phyloP scores from a whole-genome alignment of 192 early-diverging fungal species.

The Linnemannia schmuckeri region DNA sequence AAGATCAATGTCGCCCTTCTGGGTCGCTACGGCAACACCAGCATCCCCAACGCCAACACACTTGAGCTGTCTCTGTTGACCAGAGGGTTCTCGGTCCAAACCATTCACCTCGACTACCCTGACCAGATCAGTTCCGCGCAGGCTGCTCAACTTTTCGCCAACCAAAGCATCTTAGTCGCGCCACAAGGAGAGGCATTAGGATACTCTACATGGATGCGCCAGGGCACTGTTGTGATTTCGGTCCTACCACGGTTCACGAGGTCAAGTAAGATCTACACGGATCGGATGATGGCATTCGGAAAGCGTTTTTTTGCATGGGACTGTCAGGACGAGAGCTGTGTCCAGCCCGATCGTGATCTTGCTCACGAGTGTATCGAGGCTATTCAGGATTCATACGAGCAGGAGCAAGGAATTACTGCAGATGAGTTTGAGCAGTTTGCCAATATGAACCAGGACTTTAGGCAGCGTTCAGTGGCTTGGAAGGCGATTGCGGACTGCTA shows the following conservation, averaged over 20 bases:
- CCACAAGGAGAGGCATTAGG: conserved; percentile 50
- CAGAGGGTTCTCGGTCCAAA: conserved; percentile 50
- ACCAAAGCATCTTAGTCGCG: conserved; percentile 46
- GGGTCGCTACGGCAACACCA: conserved; percentile 53
- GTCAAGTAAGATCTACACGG: conserved; percentile 55
- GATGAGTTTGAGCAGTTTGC: conserved; percentile 45
- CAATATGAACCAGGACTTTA: conserved; percentile 47
- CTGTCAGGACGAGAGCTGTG: conserved; percentile 43
- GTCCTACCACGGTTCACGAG: conserved; percentile 46
- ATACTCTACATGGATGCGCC: conserved; percentile 42
- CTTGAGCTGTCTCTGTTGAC: conserved; percentile 46
- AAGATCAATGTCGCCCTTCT: conserved; percentile 43
- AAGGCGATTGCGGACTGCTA: conserved; percentile 51
- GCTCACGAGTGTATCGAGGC: conserved; percentile 53
- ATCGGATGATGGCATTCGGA: conserved; percentile 55
- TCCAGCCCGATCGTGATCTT: conserved; percentile 43
- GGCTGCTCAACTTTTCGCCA: conserved; percentile 40
- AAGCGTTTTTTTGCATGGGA: conserved; percentile 55
- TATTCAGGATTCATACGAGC: conserved; percentile 11
- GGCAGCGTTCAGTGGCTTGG: conserved; percentile 28
- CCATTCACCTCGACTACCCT: conserved; percentile 43
- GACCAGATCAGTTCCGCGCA: conserved; percentile 26
- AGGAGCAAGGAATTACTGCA: conserved; percentile 22
- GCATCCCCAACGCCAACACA: conserved; percentile 40
- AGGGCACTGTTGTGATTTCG: conserved; percentile 39